These are phyloP conservation scores for Neobulgaria alba DNA, from an alignment of 2,329 filamentous ascomycete genomes.

Conservation along the genomic window DNA sequence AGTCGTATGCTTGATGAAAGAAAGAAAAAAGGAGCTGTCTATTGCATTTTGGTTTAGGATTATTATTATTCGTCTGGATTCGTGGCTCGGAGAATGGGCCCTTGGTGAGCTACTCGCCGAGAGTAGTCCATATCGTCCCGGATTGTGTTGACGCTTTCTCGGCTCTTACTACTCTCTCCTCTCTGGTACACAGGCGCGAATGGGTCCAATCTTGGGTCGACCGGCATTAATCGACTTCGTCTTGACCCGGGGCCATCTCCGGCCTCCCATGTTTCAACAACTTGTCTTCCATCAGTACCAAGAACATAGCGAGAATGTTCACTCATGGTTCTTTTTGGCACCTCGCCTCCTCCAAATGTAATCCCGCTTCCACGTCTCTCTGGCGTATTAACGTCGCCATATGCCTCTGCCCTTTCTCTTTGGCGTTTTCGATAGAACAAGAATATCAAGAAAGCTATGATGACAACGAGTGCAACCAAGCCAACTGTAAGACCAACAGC, in stretches of 20 bases:
- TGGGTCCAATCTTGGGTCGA: conserved; percentile 56
- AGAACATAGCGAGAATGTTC: conserved; percentile 30
- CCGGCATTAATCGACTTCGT: conserved; percentile 47
- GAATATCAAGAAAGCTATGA: conserved; percentile 30
- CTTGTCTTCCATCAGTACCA: conserved; percentile 27
- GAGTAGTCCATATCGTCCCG: conserved; percentile 60
- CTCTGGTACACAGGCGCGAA: conserved; percentile 48
- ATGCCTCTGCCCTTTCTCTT: conserved; percentile 33
- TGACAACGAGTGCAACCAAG: conserved; percentile 37
- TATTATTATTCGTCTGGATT: conserved; percentile 42
- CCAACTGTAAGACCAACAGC: conserved; percentile 47
- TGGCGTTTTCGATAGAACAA: conserved; percentile 38
- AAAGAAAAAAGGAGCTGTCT: too few relatives aligned
- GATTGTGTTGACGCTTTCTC: conserved; percentile 54
- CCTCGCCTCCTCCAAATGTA: conserved; percentile 19
- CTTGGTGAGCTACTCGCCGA: conserved; percentile 38
- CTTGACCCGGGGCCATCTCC: conserved; percentile 27
- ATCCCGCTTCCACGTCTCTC: conserved; percentile 16
- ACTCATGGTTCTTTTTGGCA: conserved; percentile 28
- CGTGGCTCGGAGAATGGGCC: conserved; percentile 47
- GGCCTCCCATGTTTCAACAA: conserved; percentile 27
- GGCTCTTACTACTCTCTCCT: conserved; percentile 43
- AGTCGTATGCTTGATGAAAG: background rate
- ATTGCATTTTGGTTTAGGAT: background rate
- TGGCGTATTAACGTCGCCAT: conserved; percentile 11